Conservation (phyloP, 768 basidiomycete genomes). For the Rhodotorula taiwanensis region DNA sequence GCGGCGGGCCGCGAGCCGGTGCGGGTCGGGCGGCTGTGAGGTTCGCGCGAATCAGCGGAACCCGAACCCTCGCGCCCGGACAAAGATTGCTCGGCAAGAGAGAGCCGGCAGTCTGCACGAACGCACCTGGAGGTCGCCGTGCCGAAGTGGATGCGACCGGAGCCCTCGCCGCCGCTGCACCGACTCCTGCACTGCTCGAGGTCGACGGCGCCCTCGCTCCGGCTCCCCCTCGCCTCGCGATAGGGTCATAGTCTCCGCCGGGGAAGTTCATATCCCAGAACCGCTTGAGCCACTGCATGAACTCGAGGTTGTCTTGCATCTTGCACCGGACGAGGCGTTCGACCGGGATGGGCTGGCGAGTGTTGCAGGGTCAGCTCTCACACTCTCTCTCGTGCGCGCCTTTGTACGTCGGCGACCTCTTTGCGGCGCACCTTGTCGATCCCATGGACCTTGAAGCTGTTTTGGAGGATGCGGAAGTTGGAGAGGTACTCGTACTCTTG, state of each 20-base stretch:
- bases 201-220: neutral
- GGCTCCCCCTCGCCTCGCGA: slow-evolving; percentile 38
- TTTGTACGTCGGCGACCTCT: too few species aligned
- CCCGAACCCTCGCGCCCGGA: too few species aligned
- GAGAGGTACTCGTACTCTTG: slow-evolving; percentile 80
- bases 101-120: neutral
- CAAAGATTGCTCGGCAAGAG: too few species aligned
- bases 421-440: slow-evolving; percentile 77
- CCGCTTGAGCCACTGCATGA: slow-evolving; percentile 92
- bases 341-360: slow-evolving; percentile 76
- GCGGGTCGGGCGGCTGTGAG: too few species aligned
- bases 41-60: too few species aligned
- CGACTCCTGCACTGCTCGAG: neutral
- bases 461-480: slow-evolving; percentile 95
- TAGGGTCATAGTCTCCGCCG: slow-evolving; percentile 79
- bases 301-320: slow-evolving; percentile 99
- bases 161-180: neutral
- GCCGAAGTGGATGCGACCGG: neutral
- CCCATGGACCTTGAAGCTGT: slow-evolving; percentile 79
- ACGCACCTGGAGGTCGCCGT: neutral
- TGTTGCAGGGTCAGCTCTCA: too few species aligned
- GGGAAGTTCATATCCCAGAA: slow-evolving; percentile 91
- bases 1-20: neutral
- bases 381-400: too few species aligned
- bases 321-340: slow-evolving; percentile 94